Base-by-base conservation (phyloP, 2,329 filamentous ascomycete genomes). In the Rhynchosporium graminicola region DNA sequence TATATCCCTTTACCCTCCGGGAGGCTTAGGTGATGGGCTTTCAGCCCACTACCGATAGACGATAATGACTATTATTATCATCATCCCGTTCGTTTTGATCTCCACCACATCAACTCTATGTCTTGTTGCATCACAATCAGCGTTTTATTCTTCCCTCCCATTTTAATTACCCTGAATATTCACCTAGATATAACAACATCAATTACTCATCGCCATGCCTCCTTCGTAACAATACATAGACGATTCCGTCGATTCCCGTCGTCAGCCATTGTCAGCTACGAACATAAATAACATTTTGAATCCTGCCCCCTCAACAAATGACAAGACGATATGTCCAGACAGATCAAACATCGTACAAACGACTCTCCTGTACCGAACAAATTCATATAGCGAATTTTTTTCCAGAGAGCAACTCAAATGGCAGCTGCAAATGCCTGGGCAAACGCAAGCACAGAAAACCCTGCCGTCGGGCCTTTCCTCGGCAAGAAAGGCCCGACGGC, bases 401-500 rank as follows among this genome's bases (percentile, higher is more conserved):
- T n/a, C 15, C 10, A 15, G 20, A 36, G 33, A 12, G 40, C 40
- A 50, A 13, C 36, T 40, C 1, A 5, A 36, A 36, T 36, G 6
- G 33, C 33, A 36, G 9, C 20, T 20, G 20, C 20, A 20, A 20
- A 20, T 20, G 20, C 20, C 20, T 20, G 20, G 20, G 20, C 1
- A 20, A 20, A 20, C 20, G 20, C 20, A 20, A 20, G 20, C 20
- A 20, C 20, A 20, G 20, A 20, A 20, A 20, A 20, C 20, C 20
- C 20, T 20, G 20, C 20, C 20, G 20, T 20, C 20, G 20, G 20
- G 20, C 20, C 20, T 20, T 20, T 20, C 20, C 75, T 83, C 61
- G 71, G 70, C 7, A 81, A 81, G 68, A 81, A 78, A 59, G 83
- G 83, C 0, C 63, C 77, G 0, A 74, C 73, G 8, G 74, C 75